Evolutionary conservation across 305 asterid species (phyloP).

Genomic region (Euphrasia arctica): DNA sequence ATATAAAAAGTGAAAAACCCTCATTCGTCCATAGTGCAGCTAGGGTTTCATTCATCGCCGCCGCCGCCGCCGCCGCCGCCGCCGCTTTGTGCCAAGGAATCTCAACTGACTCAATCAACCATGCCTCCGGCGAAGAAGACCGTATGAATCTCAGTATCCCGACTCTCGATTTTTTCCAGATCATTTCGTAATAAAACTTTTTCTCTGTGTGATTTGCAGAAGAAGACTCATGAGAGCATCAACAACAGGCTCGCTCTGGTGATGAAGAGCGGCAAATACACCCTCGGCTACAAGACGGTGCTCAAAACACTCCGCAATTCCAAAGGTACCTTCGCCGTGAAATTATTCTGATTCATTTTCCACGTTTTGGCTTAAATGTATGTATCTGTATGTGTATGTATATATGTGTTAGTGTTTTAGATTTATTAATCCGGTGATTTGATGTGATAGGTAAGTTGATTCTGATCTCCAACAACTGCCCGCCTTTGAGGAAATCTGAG

Average conservation of each 20-base stretch:
- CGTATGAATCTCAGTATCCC: conserved; percentile 27
- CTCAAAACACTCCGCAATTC: conserved; percentile 77
- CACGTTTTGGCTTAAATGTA: not conserved
- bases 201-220: conserved; percentile 33
- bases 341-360: not conserved
- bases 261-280: conserved; percentile 81
- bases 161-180: not conserved
- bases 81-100: not conserved
- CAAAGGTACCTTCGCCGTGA: conserved; percentile 43
- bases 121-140: conserved; percentile 64
- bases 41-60: conserved; percentile 30
- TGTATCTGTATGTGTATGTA: not conserved
- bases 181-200: not conserved
- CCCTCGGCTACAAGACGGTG: conserved; percentile 83
- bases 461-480: conserved; percentile 73
- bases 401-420: not conserved
- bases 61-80: conserved; percentile 25
- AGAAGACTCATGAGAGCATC: conserved; percentile 86
- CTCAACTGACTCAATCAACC: conserved; percentile 22
- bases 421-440: not conserved
- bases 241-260: conserved; percentile 80
- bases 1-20: conserved; percentile 23
- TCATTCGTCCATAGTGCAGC: conserved; percentile 5
- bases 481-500: conserved; percentile 84
- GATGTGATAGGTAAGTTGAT: conserved; percentile 50